Conservation (phyloP, 805 yeast species). For the Kluyveromyces wickerhamii region DNA sequence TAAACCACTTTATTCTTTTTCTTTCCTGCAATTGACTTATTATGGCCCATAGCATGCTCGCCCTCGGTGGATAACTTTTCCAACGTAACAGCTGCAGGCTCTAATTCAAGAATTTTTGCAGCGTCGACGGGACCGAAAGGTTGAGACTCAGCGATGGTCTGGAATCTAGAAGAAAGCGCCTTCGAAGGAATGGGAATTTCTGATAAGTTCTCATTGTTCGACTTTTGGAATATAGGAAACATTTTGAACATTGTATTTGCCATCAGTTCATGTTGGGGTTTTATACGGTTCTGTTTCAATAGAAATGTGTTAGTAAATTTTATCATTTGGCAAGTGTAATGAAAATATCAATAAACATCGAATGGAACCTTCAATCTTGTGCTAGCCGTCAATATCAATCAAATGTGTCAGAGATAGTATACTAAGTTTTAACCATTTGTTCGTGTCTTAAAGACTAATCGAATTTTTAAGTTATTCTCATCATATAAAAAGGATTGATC, state of each 20-base stretch:
- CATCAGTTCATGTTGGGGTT: constrained; percentile 52
- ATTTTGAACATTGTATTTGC: constrained; percentile 58
- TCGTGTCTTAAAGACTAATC: constrained; percentile 77
- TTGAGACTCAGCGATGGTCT: constrained; percentile 87
- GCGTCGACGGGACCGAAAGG: constrained; percentile 97
- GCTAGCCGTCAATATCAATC: no score
- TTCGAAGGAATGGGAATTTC: constrained; percentile 88
- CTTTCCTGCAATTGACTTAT: constrained; percentile 18
- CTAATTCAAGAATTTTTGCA: constrained; percentile 70
- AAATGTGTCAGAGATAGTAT: constrained; percentile 1
- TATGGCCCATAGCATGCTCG: constrained; percentile 37
- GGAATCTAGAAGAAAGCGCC: constrained; percentile 71
- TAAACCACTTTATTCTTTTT: constrained; percentile 34
- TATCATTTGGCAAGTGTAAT: no score
- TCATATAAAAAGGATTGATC: no score
- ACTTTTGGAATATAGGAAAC: constrained; percentile 64
- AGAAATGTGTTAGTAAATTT: constrained; percentile 31
- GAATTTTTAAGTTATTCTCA: constrained; percentile 42
- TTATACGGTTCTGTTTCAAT: constrained; percentile 36
- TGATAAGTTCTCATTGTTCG: constrained; percentile 63
- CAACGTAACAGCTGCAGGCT: constrained; percentile 80
- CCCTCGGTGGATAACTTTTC: constrained; percentile 56
- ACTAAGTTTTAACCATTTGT: constrained; percentile 41
- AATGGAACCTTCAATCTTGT: no score
- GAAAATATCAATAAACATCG: no score